Evolutionary conservation across 2,329 filamentous ascomycete species (phyloP), one percentile per base, ranked within the genome.

Genomic region (Didymellaceae sp.): DNA sequence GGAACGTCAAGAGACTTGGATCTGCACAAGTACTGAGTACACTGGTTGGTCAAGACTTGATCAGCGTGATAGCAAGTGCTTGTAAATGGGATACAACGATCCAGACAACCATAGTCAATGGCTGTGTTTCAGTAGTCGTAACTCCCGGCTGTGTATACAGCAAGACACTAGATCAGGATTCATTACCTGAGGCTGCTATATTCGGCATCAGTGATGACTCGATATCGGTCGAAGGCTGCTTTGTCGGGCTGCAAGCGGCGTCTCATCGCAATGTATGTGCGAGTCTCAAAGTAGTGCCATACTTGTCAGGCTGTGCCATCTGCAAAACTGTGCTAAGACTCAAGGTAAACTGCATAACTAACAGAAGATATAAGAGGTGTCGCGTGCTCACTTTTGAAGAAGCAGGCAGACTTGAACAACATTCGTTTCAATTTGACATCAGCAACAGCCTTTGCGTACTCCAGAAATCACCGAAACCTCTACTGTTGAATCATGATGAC

Each of bases 321-420:
- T 41, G 33, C 41, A n/a, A n/a, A n/a, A n/a, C n/a, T n/a, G n/a
- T n/a, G n/a, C n/a, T n/a, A n/a, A n/a, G n/a, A n/a, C n/a, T n/a
- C n/a, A n/a, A n/a, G n/a, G n/a, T n/a, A n/a, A n/a, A n/a, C n/a
- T n/a, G n/a, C n/a, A n/a, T n/a, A n/a, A n/a, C n/a, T n/a, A n/a
- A n/a, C n/a, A n/a, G n/a, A n/a, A 42, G 24, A 41, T 61, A 62
- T 61, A 63, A 54, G 58, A 45, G 50, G 48, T 45, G 50, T 53
- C 53, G 40, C 37, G 43, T 54, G 57, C 42, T 55, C 45, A 54
- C 17, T 16, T 25, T 39, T 22, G 21, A 11, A 41, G 13, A 51
- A 45, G 30, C 28, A 28, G 49, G 34, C 45, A 35, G 17, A 16
- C 11, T 24, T 37, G 35, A 45, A 34, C 30, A 18, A 35, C 49